Conservation (phyloP, 2,329 filamentous ascomycete genomes). For the Teratosphaeriaceae sp. region DNA sequence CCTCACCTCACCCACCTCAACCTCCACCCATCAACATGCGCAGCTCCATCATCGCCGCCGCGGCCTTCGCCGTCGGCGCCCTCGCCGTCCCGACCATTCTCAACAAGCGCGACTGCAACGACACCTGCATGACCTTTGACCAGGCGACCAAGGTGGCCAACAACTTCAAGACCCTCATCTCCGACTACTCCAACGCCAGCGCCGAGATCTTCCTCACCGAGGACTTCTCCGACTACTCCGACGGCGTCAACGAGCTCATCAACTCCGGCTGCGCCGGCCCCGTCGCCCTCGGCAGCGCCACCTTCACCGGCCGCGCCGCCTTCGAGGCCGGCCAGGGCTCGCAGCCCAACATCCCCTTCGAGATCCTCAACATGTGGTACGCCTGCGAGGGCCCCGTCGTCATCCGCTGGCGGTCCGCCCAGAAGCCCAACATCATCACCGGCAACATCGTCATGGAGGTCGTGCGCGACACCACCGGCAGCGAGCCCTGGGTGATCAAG, state of each 20-base stretch:
- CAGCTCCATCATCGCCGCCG: conserved; percentile 12
- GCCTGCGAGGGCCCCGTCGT: conserved; percentile 25
- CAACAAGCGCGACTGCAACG: conserved; percentile 11
- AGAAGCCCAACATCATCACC: conserved; percentile 19
- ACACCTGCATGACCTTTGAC: conserved; percentile 20
- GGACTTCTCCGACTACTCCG: conserved; percentile 26
- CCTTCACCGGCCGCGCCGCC: conserved; percentile 20
- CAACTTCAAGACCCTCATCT: conserved; percentile 26
- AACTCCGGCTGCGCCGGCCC: conserved; percentile 21
- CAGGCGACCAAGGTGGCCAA: conserved; percentile 20
- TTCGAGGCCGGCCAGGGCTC: conserved; percentile 25
- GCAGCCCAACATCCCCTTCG: conserved; percentile 26
- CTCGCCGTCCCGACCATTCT: conserved; percentile 8
- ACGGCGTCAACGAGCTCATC: conserved; percentile 26
- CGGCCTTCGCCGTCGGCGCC: conserved; percentile 12
- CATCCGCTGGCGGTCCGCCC: conserved; percentile 22
- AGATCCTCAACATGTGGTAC: conserved; percentile 27
- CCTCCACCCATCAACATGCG: conserved; percentile 12
- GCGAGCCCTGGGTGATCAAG: conserved; percentile 24
- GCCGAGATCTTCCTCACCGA: conserved; percentile 17
- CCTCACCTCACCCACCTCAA: neutral
- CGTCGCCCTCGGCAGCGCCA: conserved; percentile 17
- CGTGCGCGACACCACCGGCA: conserved; percentile 8
- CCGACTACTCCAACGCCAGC: conserved; percentile 21
- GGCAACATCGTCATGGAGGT: conserved; percentile 25